phyloP scores from a whole-genome alignment of 371 early-diverging fungal species.

The Mortierella sp. region DNA sequence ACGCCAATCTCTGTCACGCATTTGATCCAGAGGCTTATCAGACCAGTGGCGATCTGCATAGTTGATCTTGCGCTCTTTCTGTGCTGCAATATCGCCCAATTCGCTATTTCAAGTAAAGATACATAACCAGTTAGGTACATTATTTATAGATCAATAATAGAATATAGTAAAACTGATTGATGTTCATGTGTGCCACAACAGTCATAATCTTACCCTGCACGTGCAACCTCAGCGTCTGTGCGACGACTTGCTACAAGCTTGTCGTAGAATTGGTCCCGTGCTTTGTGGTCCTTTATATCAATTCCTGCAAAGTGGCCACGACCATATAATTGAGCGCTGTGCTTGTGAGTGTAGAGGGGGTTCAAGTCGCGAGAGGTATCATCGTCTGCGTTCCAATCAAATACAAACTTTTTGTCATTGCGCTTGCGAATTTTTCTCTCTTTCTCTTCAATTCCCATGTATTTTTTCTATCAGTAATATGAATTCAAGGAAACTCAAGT shows the following conservation, averaged over 20 bases:
- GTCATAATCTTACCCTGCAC: constrained; percentile 63
- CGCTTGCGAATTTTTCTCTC: constrained; percentile 84
- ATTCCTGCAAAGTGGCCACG: constrained; percentile 94
- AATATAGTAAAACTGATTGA: too few species aligned
- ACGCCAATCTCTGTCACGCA: constrained; percentile 98
- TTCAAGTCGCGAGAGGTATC: constrained; percentile 95
- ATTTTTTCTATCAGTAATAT: constrained; percentile 74
- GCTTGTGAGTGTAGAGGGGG: constrained; percentile 87
- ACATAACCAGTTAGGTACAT: not conserved
- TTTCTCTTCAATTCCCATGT: constrained; percentile 87
- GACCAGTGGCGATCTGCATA: constrained; percentile 96
- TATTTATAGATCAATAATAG: too few species aligned
- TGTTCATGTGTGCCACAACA: not conserved
- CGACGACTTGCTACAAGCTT: constrained; percentile 76
- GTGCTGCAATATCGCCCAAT: constrained; percentile 70
- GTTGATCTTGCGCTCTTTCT: constrained; percentile 76
- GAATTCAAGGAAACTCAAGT: constrained; percentile 5
- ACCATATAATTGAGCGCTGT: constrained; percentile 90
- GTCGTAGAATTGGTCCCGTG: constrained; percentile 79
- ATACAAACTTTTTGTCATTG: constrained; percentile 94
- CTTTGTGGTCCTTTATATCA: constrained; percentile 82
- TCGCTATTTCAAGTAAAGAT: constrained; percentile 58
- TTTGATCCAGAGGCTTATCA: constrained; percentile 91
- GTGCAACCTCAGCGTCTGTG: constrained; percentile 73
- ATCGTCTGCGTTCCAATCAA: constrained; percentile 97